Percentiles rank a stretch among this genome's conserved stretches.
Conservation (phyloP, 2,329 filamentous ascomycete genomes). For the Lachnellula willkommii region DNA sequence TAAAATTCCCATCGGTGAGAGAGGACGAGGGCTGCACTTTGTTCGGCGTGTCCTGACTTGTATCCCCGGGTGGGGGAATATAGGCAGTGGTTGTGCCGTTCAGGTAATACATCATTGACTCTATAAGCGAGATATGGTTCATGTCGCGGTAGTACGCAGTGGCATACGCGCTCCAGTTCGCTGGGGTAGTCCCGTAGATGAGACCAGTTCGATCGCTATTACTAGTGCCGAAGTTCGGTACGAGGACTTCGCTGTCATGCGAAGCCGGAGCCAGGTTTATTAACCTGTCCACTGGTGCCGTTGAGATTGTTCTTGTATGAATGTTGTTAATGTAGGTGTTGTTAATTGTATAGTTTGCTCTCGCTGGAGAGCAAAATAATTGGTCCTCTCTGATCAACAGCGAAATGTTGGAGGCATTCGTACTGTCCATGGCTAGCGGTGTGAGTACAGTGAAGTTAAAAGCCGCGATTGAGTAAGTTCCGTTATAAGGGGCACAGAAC, state of each 20-base stretch:
- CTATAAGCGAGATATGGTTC: slow-evolving; percentile 11
- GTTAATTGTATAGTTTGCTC: slow-evolving; percentile 17
- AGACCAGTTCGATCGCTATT: not conserved
- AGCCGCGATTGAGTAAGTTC: slow-evolving; percentile 9
- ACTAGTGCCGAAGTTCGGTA: slow-evolving; percentile 6
- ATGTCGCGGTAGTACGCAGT: slow-evolving; percentile 13
- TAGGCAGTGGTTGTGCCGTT: not conserved
- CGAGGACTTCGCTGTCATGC: slow-evolving; percentile 3
- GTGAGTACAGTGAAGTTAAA: slow-evolving; percentile 9
- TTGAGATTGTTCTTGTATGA: not conserved
- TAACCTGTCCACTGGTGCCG: slow-evolving; percentile 4
- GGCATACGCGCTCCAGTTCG: slow-evolving; percentile 14
- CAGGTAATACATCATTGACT: not conserved
- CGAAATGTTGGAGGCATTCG: not conserved
- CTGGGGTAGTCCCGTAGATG: slow-evolving; percentile 6
- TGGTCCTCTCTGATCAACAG: not conserved
- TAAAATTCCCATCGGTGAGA: not conserved
- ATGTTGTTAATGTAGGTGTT: slow-evolving; percentile 16
- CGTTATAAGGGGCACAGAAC: slow-evolving; percentile 10
- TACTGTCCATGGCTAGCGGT: not conserved
- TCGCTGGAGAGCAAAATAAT: slow-evolving; percentile 10
- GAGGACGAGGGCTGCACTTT: not conserved
- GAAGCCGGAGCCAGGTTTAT: slow-evolving; percentile 9
- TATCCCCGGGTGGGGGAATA: not conserved
- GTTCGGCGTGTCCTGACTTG: not conserved